A percentile compares a stretch with the other conserved stretches of the same genome.
These are phyloP conservation scores for Salix purpurea DNA, from an alignment of 345 rosid genomes.

Conservation along the genomic window DNA sequence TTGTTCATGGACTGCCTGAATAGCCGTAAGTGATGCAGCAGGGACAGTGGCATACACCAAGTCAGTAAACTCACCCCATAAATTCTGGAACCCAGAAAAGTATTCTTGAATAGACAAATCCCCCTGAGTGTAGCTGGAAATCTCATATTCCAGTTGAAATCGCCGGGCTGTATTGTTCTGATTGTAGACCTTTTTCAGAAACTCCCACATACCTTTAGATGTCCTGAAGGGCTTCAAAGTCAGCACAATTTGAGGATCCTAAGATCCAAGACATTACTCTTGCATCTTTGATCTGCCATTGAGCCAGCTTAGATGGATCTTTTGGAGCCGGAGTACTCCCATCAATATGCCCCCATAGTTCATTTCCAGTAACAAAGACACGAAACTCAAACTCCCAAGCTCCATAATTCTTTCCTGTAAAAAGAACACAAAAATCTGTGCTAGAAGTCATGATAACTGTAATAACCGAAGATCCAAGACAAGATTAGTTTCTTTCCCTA, in stretches of 20 bases:
- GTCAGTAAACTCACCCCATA: not conserved
- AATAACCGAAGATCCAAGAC: too few relatives aligned
- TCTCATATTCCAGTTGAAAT: conserved; percentile 9
- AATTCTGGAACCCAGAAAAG: conserved; percentile 3
- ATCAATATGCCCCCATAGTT: conserved; percentile 7
- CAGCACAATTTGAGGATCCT: not conserved
- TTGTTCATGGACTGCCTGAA: not conserved
- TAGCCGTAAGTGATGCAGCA: not conserved
- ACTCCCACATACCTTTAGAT: not conserved
- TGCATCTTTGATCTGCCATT: conserved; percentile 6
- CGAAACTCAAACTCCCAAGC: conserved; percentile 13
- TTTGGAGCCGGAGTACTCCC: not conserved
- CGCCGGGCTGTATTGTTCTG: not conserved
- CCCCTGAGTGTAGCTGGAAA: not conserved
- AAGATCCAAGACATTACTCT: conserved; percentile 1
- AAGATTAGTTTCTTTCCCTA: too few relatives aligned
- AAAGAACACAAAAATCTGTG: not conserved
- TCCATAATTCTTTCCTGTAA: conserved; percentile 9
- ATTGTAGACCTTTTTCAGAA: conserved; percentile 1
- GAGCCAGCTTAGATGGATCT: not conserved
- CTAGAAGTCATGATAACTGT: too few relatives aligned
- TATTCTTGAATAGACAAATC: conserved; percentile 14
- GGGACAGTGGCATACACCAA: not conserved
- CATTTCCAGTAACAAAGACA: not conserved
- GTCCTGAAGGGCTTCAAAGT: not conserved